These are phyloP conservation scores for Xylaria sp. DNA, from an alignment of 2,329 filamentous ascomycete genomes.

Conservation along the genomic window DNA sequence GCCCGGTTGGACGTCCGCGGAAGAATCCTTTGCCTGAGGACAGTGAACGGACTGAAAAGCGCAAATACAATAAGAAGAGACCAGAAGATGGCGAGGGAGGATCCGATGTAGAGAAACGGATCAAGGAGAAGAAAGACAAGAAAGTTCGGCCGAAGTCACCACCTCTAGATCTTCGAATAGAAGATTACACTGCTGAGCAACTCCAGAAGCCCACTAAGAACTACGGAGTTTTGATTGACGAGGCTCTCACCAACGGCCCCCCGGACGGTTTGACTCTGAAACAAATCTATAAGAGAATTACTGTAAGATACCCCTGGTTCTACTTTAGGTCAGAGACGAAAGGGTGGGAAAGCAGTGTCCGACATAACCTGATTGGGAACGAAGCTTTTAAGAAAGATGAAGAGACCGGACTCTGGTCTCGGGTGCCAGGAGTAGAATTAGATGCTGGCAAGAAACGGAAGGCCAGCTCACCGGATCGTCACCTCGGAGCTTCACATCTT, in stretches of 20 bases:
- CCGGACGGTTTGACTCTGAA: conserved; percentile 67
- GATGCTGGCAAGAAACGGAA: conserved; percentile 72
- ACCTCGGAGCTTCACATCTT: conserved; percentile 45
- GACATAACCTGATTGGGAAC: conserved; percentile 71
- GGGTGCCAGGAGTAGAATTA: conserved; percentile 67
- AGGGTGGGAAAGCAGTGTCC: conserved; percentile 74
- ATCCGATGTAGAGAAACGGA: conserved; percentile 66
- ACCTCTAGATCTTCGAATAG: conserved; percentile 64
- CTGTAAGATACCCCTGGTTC: conserved; percentile 68
- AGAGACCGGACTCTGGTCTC: conserved; percentile 66
- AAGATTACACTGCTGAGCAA: conserved; percentile 68
- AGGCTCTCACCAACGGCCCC: conserved; percentile 66
- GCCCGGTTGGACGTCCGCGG: conserved; percentile 72
- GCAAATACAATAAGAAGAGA: conserved; percentile 73
- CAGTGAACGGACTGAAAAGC: conserved; percentile 69
- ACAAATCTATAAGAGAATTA: conserved; percentile 72
- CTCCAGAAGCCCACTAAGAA: conserved; percentile 72
- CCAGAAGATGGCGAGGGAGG: conserved; percentile 67
- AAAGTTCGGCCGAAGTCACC: conserved; percentile 70
- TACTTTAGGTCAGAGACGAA: conserved; percentile 70
- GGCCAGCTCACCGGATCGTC: conserved; percentile 62
- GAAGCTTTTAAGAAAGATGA: conserved; percentile 70
- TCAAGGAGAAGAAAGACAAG: conserved; percentile 69
- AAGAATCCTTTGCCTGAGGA: conserved; percentile 71
- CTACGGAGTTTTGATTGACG: conserved; percentile 70